phyloP scores from a whole-genome alignment of 1,284 basidiomycete genomes.

The Sanghuangporus weigelae region DNA sequence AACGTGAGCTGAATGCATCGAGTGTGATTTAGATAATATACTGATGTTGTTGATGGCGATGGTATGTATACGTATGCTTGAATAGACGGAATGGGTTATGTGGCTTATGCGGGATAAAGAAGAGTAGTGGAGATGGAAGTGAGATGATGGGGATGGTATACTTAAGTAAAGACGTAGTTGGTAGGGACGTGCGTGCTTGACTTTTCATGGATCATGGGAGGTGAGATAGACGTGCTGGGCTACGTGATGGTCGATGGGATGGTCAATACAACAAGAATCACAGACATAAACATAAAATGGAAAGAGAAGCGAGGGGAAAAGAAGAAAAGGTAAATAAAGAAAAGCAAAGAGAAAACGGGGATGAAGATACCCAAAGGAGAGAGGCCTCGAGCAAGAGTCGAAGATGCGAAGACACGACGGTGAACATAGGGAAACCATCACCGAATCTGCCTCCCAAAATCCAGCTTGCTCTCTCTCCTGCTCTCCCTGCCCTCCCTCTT shows the following conservation, averaged over 20 bases:
- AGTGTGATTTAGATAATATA: no score
- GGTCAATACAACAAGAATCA: not conserved
- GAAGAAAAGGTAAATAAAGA: not conserved
- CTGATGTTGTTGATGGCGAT: no score
- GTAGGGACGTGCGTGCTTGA: not conserved
- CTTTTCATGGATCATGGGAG: not conserved
- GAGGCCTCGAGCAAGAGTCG: no score
- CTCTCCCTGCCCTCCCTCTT: slow-evolving; percentile 50
- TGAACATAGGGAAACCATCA: slow-evolving; percentile 22
- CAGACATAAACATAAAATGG: not conserved
- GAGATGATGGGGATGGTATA: not conserved
- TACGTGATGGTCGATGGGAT: not conserved
- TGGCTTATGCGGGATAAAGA: not conserved
- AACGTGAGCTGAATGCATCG: no score
- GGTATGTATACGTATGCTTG: not conserved
- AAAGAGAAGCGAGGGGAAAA: not conserved
- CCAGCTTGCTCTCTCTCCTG: slow-evolving; percentile 46
- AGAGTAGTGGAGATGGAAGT: not conserved
- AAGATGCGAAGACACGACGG: no score
- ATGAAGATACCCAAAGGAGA: no score
- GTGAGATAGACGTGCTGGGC: not conserved
- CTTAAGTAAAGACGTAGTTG: not conserved
- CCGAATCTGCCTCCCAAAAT: slow-evolving; percentile 60
- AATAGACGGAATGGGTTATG: not conserved
- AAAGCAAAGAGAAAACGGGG: not conserved